These are phyloP conservation scores for Candida insectalens DNA, from an alignment of 805 yeast species.

Conservation along the genomic window DNA sequence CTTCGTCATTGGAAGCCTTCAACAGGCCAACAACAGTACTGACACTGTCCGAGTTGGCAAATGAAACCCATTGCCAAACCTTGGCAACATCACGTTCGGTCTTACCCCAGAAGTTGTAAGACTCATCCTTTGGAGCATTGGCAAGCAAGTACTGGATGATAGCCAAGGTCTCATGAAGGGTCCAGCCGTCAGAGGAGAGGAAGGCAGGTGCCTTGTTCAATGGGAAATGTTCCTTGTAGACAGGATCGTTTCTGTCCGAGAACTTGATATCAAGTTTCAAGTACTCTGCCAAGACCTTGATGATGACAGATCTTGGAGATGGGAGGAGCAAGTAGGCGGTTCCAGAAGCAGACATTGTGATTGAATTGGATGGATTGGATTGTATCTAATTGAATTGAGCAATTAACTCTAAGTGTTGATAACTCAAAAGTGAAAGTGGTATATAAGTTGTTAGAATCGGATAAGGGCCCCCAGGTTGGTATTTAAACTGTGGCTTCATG, in stretches of 20 bases:
- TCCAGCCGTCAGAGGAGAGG: slow-evolving; percentile 53
- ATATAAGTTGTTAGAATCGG: no score
- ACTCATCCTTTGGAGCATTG: slow-evolving; percentile 21
- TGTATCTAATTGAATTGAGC: no score
- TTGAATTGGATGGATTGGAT: no score
- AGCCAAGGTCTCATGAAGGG: slow-evolving; percentile 58
- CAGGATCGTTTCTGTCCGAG: slow-evolving; percentile 27
- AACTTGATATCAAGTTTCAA: slow-evolving; percentile 47
- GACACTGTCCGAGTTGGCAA: slow-evolving; percentile 51
- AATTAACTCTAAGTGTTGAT: no score
- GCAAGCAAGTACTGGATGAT: slow-evolving; percentile 35
- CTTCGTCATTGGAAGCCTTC: slow-evolving; percentile 1
- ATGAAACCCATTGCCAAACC: slow-evolving; percentile 68
- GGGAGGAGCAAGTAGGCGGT: slow-evolving; percentile 8
- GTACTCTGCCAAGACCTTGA: slow-evolving; percentile 42
- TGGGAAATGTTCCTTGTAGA: slow-evolving; percentile 46
- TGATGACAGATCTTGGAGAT: slow-evolving; percentile 25
- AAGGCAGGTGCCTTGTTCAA: slow-evolving; percentile 55
- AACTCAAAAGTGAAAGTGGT: no score
- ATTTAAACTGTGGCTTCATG: no score
- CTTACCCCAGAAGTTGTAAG: slow-evolving; percentile 37
- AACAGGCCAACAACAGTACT: neutral
- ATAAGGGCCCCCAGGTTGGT: no score
- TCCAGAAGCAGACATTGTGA: slow-evolving; percentile 12
- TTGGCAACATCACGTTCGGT: slow-evolving; percentile 48